Evolutionary conservation across 495 filamentous ascomycete species (phyloP), one percentile per base, ranked within the genome.

Genomic region (Pseudoneurospora amorphoporcata): DNA sequence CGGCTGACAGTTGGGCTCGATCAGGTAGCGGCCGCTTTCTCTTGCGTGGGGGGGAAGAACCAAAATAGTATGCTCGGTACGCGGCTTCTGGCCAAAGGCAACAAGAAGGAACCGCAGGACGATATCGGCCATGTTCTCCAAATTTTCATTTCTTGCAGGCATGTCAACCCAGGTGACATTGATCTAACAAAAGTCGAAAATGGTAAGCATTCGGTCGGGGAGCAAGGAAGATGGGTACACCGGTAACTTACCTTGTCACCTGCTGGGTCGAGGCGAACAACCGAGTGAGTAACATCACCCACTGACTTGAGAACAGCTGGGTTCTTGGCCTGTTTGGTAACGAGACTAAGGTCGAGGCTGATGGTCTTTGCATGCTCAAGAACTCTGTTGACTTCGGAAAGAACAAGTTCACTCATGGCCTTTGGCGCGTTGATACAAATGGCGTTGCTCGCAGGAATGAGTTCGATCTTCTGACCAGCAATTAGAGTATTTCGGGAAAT

Each of bases 21-120:
- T 47, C 17, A 84, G 29, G 12, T 80, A 81, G 4, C 79, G 76
- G 4, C 79, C 81, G 1, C 38, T 9, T 8, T 61, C 68, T 42
- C 82, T 69, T 6, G 76, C 68, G 7, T 73, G 41, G 29, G 29
- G 53, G 6, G 53, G 53, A 8, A 65, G 53, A 1, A 23, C 29
- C 29, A 65, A 35, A 29, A 29, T 35, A 65, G 29, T 65, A 17
- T 65, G 53, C 8, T 74, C 74, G 12, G 74, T 70, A 8, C 75
- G 76, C 29, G 71, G 73, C n/a, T 76, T 76, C 7, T 78, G 71
- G 14, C 71, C 75, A 35, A 72, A 80, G 19, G 82, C 80, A n/a
- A 79, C 77, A 39, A 84, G 74, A 9, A 87, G 72, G 16, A 85
- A 79, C 8, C 86, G 85, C 39, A 80, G 71, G 16, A 84, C 84